Conservation (phyloP, 495 filamentous ascomycete species). For the Diplogelasinospora grovesii region DNA sequence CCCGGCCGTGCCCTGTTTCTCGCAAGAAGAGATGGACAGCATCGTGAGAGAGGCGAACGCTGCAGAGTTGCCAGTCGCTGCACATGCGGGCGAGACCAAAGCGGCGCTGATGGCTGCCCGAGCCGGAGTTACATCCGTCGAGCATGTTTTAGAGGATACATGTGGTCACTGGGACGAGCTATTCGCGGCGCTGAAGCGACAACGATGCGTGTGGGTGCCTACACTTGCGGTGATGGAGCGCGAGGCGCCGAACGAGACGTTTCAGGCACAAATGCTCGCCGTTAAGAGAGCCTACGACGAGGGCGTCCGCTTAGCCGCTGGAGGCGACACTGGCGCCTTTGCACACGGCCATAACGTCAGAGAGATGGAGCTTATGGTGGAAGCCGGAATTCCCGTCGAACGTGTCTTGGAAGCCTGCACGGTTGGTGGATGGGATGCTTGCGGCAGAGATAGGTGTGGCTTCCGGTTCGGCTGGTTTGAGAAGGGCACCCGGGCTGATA, state of each 20-base stretch:
- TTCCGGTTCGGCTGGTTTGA: constrained; percentile 43
- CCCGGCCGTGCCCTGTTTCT: constrained; percentile 36
- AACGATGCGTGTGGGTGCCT: constrained; percentile 42
- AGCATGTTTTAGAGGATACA: constrained; percentile 41
- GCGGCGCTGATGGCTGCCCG: constrained; percentile 40
- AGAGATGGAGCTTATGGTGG: constrained; percentile 44
- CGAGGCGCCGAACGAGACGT: constrained; percentile 10
- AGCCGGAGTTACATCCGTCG: constrained; percentile 46
- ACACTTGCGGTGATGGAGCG: constrained; percentile 39
- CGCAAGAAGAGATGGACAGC: constrained; percentile 44
- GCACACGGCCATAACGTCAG: constrained; percentile 43
- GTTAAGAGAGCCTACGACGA: constrained; percentile 14
- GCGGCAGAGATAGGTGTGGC: constrained; percentile 42
- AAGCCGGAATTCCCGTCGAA: constrained; percentile 43
- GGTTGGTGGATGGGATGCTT: constrained; percentile 45
- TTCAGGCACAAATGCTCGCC: constrained; percentile 23
- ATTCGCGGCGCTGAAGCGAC: constrained; percentile 31
- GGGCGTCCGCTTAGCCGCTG: constrained; percentile 40
- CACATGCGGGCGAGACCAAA: constrained; percentile 36
- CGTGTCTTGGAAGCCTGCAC: constrained; percentile 41
- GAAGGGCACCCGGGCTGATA: constrained; percentile 41
- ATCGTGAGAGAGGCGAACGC: constrained; percentile 42
- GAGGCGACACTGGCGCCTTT: constrained; percentile 47
- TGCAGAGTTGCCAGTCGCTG: constrained; percentile 36
- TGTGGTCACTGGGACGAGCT: constrained; percentile 28